Base-by-base conservation (phyloP, 441 rosid species). In the Kokia cookei region DNA sequence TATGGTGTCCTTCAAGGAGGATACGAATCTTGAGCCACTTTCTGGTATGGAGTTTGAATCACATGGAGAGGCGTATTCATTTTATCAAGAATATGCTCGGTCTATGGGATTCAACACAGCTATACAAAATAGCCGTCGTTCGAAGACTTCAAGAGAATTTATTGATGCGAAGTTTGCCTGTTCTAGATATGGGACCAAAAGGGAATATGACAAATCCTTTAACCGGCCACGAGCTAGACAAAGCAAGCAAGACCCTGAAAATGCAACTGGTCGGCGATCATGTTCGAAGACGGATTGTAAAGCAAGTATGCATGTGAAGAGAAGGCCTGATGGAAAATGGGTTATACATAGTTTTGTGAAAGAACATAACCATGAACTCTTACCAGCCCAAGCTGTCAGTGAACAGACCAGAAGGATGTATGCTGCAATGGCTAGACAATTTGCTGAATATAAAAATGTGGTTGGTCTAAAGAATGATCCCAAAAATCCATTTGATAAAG, bases 381-480 rank as follows among this genome's bases (percentile, higher is more conserved):
- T 72, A 35, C 69, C 75, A 1, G 75, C 75, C 58, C 75, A 72
- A 61, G 75, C 75, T 47, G 69, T 72, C 11, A 72, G 75, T 72
- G 75, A 72, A 72, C 75, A 72, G 40, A 72, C 68, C 47, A 72
- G 75, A 62, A 72, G 48, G 42, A 72, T 72, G 75, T 72, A 72
- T 27, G 75, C 75, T 15, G 75, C 75, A 59, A 72, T 72, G 67
- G 75, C 75, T 26, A 60, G 75, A 60, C 75, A 72, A 48, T 72
- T 72, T 60, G 67, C 75, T 10, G 75, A 72, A 61, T 72, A 72
- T 42, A 72, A 72, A 75, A 88, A 67, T 79, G 92, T 88, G 67
- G 87, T 85, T 74, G 88, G 89, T 71, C 78, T 85, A 69, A 86
- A 88, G 80, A 86, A 80, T 82, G 92, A 86, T 62, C 69, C 80